phyloP scores from a whole-genome alignment of 768 basidiomycete species.

The Fibroporia radiculosa region DNA sequence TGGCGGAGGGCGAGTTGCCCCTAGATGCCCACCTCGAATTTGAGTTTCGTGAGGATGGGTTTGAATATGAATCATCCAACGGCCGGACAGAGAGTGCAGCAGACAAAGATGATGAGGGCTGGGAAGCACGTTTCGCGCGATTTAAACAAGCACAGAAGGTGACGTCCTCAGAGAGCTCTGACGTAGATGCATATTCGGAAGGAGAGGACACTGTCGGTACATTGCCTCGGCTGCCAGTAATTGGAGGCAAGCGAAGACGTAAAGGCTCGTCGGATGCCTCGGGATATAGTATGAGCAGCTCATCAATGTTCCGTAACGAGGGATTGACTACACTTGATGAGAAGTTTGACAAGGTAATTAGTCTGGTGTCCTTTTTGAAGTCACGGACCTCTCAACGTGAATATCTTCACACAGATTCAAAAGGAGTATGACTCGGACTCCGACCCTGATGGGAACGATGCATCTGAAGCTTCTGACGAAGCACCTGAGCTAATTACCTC shows the following conservation, averaged over 20 bases:
- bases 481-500: slow-evolving; percentile 72
- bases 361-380: background rate
- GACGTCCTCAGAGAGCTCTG: slow-evolving; percentile 24
- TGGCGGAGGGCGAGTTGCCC: slow-evolving; percentile 61
- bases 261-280: slow-evolving; percentile 79
- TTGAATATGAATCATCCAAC: slow-evolving; percentile 25
- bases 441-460: slow-evolving; percentile 32
- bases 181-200: slow-evolving; percentile 53
- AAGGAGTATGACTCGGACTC: slow-evolving; percentile 68
- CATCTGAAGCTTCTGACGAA: slow-evolving; percentile 43
- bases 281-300: slow-evolving; percentile 96
- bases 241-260: slow-evolving; percentile 67
- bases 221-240: slow-evolving; percentile 69
- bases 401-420: slow-evolving; percentile 44
- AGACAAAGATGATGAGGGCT: slow-evolving; percentile 32
- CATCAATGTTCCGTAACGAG: slow-evolving; percentile 90
- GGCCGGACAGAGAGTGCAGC: slow-evolving; percentile 16
- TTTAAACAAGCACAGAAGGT: slow-evolving; percentile 55
- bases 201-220: slow-evolving; percentile 75
- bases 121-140: slow-evolving; percentile 75
- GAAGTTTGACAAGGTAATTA: slow-evolving; percentile 86
- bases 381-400: background rate
- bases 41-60: slow-evolving; percentile 54
- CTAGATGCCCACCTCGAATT: slow-evolving; percentile 56
- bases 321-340: slow-evolving; percentile 86